Percentiles rank a stretch among this genome's conserved stretches.
Conservation (phyloP, 768 basidiomycete genomes). For the Pleurotus sapidus region DNA sequence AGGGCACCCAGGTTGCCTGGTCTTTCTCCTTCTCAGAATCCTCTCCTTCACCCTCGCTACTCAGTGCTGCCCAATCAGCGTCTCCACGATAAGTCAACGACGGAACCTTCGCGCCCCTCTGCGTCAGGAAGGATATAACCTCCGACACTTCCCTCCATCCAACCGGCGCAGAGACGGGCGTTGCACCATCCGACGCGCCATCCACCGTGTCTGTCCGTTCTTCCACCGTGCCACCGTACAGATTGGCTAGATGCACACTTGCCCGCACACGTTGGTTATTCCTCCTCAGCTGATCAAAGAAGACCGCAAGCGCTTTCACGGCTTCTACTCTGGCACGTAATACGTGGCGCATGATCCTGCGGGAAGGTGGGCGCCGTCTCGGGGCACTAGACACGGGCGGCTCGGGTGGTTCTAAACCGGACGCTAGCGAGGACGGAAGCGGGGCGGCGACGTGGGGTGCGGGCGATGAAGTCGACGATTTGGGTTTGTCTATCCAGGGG, state of each 20-base stretch:
- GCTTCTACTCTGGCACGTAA: constrained; percentile 85
- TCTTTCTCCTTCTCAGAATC: constrained; percentile 29
- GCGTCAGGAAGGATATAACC: constrained; percentile 67
- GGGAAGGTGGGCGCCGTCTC: constrained; percentile 62
- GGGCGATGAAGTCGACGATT: constrained; percentile 14
- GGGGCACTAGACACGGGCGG: constrained; percentile 36
- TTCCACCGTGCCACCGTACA: constrained; percentile 42
- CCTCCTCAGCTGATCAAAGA: constrained; percentile 64
- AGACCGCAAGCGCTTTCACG: constrained; percentile 66
- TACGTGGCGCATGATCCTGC: constrained; percentile 86
- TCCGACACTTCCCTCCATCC: constrained; percentile 71
- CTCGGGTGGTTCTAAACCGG: constrained; percentile 30
- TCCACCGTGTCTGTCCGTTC: constrained; percentile 24
- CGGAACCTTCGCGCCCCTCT: constrained; percentile 70
- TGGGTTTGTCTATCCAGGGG: constrained; percentile 63
- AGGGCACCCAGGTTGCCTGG: background rate
- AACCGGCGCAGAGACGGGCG: constrained; percentile 18
- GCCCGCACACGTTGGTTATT: constrained; percentile 38
- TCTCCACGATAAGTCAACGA: constrained; percentile 40
- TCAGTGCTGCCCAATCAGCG: constrained; percentile 73
- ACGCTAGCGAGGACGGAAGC: constrained; percentile 11
- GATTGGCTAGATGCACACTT: constrained; percentile 46
- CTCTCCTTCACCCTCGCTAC: constrained; percentile 56
- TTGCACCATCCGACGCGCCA: constrained; percentile 14
- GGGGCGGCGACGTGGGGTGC: constrained; percentile 10